phyloP scores from a whole-genome alignment of 108 stramenopile species.

The Discostella pseudostelligera region DNA sequence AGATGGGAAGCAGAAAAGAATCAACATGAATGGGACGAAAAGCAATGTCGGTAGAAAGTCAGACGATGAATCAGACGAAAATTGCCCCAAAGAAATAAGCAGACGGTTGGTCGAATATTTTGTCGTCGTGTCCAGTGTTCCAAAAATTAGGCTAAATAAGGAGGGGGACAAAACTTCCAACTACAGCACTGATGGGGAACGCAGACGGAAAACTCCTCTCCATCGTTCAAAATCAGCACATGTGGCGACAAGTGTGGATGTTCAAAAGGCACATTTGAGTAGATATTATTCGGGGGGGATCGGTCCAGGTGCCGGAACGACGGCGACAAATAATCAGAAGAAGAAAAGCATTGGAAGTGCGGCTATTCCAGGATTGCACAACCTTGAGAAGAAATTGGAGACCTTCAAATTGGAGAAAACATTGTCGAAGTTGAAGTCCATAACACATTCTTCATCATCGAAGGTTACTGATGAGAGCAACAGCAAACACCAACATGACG shows the following conservation, averaged over 20 bases:
- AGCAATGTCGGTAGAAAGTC: neutral
- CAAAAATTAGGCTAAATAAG: slow-evolving; percentile 12
- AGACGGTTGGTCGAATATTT: slow-evolving; percentile 86
- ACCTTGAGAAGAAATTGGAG: slow-evolving; percentile 33
- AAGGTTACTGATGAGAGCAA: neutral
- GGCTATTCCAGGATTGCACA: slow-evolving; percentile 10
- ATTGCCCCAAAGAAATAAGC: slow-evolving; percentile 19
- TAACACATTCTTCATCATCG: slow-evolving; percentile 9
- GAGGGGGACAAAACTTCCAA: slow-evolving; percentile 17
- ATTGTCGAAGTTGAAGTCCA: slow-evolving; percentile 28
- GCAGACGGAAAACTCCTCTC: neutral
- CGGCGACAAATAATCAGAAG: slow-evolving; percentile 6
- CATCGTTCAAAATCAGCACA: slow-evolving; percentile 14
- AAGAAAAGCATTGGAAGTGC: slow-evolving; percentile 16
- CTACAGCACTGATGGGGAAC: neutral
- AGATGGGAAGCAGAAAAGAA: neutral
- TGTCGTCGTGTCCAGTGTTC: slow-evolving; percentile 68
- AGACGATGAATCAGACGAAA: slow-evolving; percentile 3
- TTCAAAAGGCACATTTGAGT: slow-evolving; percentile 27
- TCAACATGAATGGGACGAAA: neutral
- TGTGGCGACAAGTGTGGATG: slow-evolving; percentile 36
- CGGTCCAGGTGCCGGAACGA: slow-evolving; percentile 4
- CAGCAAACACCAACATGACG: neutral
- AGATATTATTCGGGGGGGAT: slow-evolving; percentile 21
- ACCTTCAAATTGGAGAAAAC: slow-evolving; percentile 21